Evolutionary conservation across 1,284 basidiomycete genomes (phyloP).

Genomic region (Puccinia horiana): DNA sequence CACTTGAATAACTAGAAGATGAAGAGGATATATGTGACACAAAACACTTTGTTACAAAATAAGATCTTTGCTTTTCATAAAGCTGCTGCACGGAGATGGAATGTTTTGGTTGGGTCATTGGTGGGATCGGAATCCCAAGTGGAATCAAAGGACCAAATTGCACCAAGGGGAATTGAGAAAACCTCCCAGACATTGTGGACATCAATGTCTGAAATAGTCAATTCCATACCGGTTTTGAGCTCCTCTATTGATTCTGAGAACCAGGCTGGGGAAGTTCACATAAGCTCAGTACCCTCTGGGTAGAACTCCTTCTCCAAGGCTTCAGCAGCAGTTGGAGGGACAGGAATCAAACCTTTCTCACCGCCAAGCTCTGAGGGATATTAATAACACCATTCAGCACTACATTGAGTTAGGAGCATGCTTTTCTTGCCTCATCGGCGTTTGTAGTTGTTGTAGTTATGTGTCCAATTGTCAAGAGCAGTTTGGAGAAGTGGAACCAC

Average conservation of each 20-base stretch:
- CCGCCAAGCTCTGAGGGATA: not conserved
- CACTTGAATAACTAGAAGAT: no score
- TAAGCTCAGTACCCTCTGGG: not conserved
- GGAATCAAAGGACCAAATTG: no score
- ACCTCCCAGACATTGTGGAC: slow-evolving; percentile 2
- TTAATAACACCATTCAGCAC: not conserved
- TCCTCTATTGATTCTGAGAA: not conserved
- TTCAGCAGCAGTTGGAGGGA: not conserved
- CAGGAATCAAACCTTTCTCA: not conserved
- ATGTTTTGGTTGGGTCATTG: no score
- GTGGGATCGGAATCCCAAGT: no score
- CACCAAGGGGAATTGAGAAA: no score
- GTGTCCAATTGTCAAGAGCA: not conserved
- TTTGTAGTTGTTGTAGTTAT: not conserved
- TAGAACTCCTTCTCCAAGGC: not conserved
- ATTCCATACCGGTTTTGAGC: not conserved
- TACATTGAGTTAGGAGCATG: not conserved
- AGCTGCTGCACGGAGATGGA: no score
- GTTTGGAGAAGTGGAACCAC: not conserved
- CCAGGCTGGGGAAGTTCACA: not conserved
- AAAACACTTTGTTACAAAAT: no score
- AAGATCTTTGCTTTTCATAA: no score
- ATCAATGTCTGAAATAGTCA: not conserved
- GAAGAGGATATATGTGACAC: no score
- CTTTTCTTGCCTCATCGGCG: not conserved